Percentiles rank a stretch among this genome's conserved stretches.
These are phyloP conservation scores for Aspergillus baeticus DNA, from an alignment of 495 filamentous ascomycete species.

Conservation along the genomic window DNA sequence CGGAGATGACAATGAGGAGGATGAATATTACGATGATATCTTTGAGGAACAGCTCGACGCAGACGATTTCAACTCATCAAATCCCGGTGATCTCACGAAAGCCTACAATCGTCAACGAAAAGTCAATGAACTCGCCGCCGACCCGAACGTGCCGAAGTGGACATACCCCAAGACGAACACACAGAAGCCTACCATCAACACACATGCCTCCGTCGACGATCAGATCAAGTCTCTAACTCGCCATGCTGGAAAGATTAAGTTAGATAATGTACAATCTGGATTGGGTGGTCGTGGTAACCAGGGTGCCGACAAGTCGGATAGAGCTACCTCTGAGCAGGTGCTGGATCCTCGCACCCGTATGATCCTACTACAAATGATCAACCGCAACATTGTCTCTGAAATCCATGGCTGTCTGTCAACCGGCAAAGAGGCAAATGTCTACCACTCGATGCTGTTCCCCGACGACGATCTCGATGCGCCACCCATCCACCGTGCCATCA, in stretches of 20 bases:
- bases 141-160: constrained; percentile 54
- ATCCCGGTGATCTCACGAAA: constrained; percentile 75
- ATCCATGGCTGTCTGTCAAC: constrained; percentile 92
- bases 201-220: constrained; percentile 75
- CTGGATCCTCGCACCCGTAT: constrained; percentile 90
- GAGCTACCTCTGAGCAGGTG: constrained; percentile 91
- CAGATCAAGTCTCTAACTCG: constrained; percentile 78
- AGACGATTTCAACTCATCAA: constrained; percentile 57
- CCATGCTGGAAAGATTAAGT: constrained; percentile 85
- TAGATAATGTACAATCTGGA: constrained; percentile 64
- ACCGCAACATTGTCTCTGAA: constrained; percentile 74
- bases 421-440: constrained; percentile 97
- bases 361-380: constrained; percentile 94
- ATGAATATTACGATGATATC: constrained; percentile 58
- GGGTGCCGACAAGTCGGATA: constrained; percentile 77
- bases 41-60: constrained; percentile 56
- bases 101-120: constrained; percentile 84
- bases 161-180: constrained; percentile 72
- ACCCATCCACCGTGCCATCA: constrained; percentile 77
- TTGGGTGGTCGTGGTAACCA: constrained; percentile 48
- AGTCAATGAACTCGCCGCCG: constrained; percentile 56
- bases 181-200: constrained; percentile 82
- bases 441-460: constrained; percentile 65
- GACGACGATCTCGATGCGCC: constrained; percentile 36
- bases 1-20: constrained; percentile 42